Evolutionary conservation across 805 yeast genomes (phyloP).

Genomic region (Saturnispora quitensis): DNA sequence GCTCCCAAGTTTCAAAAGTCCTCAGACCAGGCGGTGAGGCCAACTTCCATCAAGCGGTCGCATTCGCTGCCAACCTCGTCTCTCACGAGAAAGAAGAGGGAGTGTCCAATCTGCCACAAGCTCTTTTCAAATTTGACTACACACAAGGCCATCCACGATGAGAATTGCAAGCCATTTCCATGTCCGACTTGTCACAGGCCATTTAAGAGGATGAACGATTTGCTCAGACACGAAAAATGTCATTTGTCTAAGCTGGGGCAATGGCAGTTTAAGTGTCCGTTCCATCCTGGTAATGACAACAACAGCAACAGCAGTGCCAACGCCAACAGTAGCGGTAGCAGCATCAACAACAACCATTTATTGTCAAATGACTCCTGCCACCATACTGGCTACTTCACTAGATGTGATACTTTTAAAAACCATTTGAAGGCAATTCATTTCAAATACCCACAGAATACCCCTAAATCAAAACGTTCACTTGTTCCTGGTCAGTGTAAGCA

Average conservation of each 20-base stretch:
- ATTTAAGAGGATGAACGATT: conserved; percentile 80
- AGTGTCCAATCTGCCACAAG: conserved; percentile 31
- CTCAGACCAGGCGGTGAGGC: not conserved
- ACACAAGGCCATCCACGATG: conserved; percentile 72
- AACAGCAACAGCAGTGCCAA: conserved; percentile 11
- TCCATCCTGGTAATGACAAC: conserved; percentile 24
- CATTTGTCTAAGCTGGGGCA: conserved; percentile 72
- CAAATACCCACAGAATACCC: conserved; percentile 79
- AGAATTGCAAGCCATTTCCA: conserved; percentile 64
- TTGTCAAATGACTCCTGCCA: conserved; percentile 44
- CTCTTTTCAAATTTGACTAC: conserved; percentile 75
- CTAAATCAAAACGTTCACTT: conserved; percentile 60
- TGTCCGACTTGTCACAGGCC: conserved; percentile 77
- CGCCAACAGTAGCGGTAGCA: conserved; percentile 10
- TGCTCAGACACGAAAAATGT: conserved; percentile 75
- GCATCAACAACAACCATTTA: not conserved
- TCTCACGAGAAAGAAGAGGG: conserved; percentile 24
- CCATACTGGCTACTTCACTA: conserved; percentile 71
- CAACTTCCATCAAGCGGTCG: not conserved
- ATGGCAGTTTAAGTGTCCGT: conserved; percentile 74
- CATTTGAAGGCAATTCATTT: conserved; percentile 87
- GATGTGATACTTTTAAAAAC: conserved; percentile 89
- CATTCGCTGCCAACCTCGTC: not conserved
- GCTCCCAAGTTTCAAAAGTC: not conserved
- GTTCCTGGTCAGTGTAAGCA: conserved; percentile 70